These are phyloP conservation scores for Chernovozyma sophiae-reginae DNA, from an alignment of 1,139 yeast species.

Conservation along the genomic window DNA sequence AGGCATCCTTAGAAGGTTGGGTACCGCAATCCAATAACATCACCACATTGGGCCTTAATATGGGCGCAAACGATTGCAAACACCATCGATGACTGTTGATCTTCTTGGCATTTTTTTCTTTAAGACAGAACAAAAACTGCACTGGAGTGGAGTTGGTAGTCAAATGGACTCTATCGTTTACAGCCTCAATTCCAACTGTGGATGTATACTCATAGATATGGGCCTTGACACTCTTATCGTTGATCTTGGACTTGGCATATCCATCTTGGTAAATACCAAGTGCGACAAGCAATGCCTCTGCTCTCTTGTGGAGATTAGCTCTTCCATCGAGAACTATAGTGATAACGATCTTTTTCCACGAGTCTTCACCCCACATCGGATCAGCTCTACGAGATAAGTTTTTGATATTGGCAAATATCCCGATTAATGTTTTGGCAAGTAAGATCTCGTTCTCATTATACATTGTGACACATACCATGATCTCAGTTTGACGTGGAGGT, in stretches of 20 bases:
- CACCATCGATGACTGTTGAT: conserved; percentile 86
- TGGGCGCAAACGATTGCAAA: conserved; percentile 73
- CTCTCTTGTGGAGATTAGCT: conserved; percentile 58
- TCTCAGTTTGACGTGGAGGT: conserved; percentile 67
- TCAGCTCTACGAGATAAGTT: conserved; percentile 57
- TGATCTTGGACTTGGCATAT: conserved; percentile 73
- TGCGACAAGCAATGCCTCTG: conserved; percentile 63
- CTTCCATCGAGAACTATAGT: conserved; percentile 78
- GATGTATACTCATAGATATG: conserved; percentile 81
- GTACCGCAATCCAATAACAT: conserved; percentile 80
- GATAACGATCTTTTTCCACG: conserved; percentile 78
- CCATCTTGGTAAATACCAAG: conserved; percentile 80
- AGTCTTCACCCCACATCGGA: conserved; percentile 71
- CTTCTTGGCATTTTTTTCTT: conserved; percentile 70
- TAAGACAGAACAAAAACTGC: conserved; percentile 71
- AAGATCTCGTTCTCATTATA: conserved; percentile 76
- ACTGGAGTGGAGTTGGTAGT: conserved; percentile 63
- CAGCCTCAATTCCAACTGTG: conserved; percentile 66
- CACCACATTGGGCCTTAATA: conserved; percentile 65
- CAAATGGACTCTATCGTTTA: conserved; percentile 52
- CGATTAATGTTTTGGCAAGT: conserved; percentile 69
- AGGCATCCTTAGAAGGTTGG: conserved; percentile 66
- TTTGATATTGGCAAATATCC: conserved; percentile 69
- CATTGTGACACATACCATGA: conserved; percentile 73
- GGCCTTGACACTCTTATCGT: conserved; percentile 63